These are phyloP conservation scores for Globisporangium abappressorium DNA, from an alignment of 352 stramenopile genomes.

Conservation along the genomic window DNA sequence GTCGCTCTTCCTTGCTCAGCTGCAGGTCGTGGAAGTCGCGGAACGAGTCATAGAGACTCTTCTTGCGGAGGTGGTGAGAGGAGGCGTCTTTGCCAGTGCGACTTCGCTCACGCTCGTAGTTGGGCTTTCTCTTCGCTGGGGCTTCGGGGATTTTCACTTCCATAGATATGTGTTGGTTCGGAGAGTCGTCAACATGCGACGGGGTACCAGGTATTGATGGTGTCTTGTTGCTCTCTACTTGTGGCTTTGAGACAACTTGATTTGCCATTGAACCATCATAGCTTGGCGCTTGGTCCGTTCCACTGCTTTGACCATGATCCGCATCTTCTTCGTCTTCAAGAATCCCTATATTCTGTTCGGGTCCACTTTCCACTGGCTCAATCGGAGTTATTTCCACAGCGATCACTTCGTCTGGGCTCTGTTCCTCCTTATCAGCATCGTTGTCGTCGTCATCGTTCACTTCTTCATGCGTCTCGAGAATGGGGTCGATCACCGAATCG, in stretches of 20 bases:
- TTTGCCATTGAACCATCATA: not conserved
- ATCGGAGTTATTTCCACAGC: not conserved
- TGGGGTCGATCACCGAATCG: not conserved
- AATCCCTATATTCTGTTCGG: not conserved
- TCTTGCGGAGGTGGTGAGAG: constrained; percentile 10
- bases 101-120: not conserved
- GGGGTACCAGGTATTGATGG: not conserved
- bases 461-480: constrained; percentile 10
- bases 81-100: not conserved
- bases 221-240: too few relatives aligned
- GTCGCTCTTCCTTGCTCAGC: constrained; percentile 29
- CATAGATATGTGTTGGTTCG: not conserved
- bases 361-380: not conserved
- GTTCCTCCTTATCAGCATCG: not conserved
- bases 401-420: constrained; percentile 5
- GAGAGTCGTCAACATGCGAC: not conserved
- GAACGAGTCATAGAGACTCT: constrained; percentile 45
- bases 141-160: not conserved
- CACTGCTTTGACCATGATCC: not conserved
- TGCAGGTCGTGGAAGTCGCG: constrained; percentile 51
- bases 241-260: not conserved
- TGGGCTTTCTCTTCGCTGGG: not conserved
- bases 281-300: not conserved
- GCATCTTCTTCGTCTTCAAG: not conserved
- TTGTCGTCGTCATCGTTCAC: not conserved